Evolutionary conservation across 1,139 yeast species (phyloP).

Genomic region (Hemisphaericaspora xylanilytica): DNA sequence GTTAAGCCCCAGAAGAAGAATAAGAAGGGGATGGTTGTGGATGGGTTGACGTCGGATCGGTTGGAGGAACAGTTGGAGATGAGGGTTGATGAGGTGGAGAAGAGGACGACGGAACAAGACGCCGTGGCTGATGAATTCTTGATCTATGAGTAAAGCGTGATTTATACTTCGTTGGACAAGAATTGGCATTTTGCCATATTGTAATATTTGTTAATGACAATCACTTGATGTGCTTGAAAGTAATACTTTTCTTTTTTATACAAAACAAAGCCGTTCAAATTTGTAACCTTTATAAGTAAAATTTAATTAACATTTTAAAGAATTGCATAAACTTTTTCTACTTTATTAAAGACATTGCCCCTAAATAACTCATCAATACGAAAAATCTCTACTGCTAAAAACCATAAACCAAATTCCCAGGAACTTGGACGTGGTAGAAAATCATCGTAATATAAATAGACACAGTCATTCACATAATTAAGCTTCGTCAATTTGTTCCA

Average conservation of each 20-base stretch:
- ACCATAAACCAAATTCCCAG: too few relatives aligned
- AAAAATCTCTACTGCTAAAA: too few relatives aligned
- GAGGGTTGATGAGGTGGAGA: neutral
- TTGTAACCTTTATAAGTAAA: neutral
- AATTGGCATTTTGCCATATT: too few relatives aligned
- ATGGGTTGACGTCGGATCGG: slow-evolving; percentile 20
- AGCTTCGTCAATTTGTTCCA: slow-evolving; percentile 1
- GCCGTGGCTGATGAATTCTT: slow-evolving; percentile 1
- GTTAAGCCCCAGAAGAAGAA: slow-evolving; percentile 28
- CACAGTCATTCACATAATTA: neutral
- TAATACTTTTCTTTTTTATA: neutral
- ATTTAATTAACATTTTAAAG: neutral
- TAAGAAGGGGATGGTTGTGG: slow-evolving; percentile 17
- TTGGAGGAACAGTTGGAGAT: slow-evolving; percentile 18
- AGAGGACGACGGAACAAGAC: too few relatives aligned
- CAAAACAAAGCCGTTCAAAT: neutral
- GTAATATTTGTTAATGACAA: neutral
- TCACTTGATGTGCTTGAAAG: slow-evolving; percentile 1
- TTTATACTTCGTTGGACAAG: neutral
- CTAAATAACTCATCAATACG: too few relatives aligned
- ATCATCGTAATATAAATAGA: neutral
- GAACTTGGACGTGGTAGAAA: too few relatives aligned
- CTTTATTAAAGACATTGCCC: too few relatives aligned
- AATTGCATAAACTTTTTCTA: neutral
- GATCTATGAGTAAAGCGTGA: neutral